These are phyloP conservation scores for Dissophora globulifera DNA, from an alignment of 192 early-diverging fungal genomes.

Conservation along the genomic window DNA sequence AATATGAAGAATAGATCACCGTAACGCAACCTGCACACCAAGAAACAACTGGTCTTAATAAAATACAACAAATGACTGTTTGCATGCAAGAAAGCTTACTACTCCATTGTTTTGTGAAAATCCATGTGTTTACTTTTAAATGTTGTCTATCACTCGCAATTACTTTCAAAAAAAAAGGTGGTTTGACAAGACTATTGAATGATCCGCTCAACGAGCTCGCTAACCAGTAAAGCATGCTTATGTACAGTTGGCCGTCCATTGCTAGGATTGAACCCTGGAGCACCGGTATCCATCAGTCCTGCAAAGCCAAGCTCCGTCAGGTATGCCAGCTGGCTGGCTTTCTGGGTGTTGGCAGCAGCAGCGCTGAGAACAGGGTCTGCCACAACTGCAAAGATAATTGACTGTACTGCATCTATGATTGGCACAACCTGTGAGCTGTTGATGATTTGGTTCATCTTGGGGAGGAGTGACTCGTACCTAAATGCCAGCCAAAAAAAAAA, in stretches of 20 bases:
- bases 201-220: conserved; percentile 64
- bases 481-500: neutral
- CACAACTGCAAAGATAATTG: conserved; percentile 75
- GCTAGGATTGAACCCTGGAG: conserved; percentile 54
- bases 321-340: conserved; percentile 55
- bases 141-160: too few relatives aligned
- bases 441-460: conserved; percentile 80
- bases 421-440: conserved; percentile 70
- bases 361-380: conserved; percentile 55
- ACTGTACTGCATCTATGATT: conserved; percentile 77
- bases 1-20: conserved; percentile 24
- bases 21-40: too few relatives aligned
- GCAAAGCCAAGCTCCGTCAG: conserved; percentile 67
- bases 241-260: conserved; percentile 54
- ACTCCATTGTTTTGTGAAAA: too few relatives aligned
- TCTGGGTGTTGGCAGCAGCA: conserved; percentile 44
- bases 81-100: too few relatives aligned
- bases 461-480: conserved; percentile 76
- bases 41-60: too few relatives aligned
- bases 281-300: conserved; percentile 57
- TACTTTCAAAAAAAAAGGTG: too few relatives aligned
- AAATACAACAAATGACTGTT: too few relatives aligned
- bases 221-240: conserved; percentile 62
- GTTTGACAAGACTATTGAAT: conserved; percentile 55
- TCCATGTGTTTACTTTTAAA: too few relatives aligned